Evolutionary conservation across 1,284 basidiomycete genomes (phyloP).

Genomic region (Cutaneotrichosporon daszewskae): DNA sequence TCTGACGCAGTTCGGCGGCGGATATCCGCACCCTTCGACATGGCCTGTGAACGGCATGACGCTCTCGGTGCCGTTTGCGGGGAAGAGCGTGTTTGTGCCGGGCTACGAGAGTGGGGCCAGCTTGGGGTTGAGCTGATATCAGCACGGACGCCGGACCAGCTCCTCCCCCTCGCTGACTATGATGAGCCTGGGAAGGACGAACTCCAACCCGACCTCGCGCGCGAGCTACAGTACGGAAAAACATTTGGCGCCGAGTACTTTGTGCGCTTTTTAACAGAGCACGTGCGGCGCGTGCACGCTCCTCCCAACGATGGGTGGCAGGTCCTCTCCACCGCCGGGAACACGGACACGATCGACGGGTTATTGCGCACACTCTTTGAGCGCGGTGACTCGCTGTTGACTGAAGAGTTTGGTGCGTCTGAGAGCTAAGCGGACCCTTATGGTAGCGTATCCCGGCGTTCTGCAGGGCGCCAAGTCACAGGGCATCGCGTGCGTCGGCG

Average conservation of each 20-base stretch:
- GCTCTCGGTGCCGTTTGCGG: constrained; percentile 31
- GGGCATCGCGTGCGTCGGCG: constrained; percentile 54
- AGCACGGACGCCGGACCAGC: constrained; percentile 20
- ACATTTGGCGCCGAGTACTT: constrained; percentile 31
- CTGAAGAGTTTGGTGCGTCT: constrained; percentile 39
- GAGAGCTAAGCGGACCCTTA: not conserved
- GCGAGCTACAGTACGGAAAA: constrained; percentile 33
- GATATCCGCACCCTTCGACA: constrained; percentile 32
- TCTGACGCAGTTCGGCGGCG: constrained; percentile 28
- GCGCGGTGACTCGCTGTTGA: constrained; percentile 32
- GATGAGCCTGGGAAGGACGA: constrained; percentile 20
- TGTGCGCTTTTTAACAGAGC: constrained; percentile 29
- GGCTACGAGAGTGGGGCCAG: constrained; percentile 27
- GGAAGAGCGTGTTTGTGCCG: constrained; percentile 33
- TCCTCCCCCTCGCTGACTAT: constrained; percentile 25
- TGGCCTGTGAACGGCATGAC: constrained; percentile 41
- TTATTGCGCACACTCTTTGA: constrained; percentile 28
- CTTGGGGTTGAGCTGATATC: not conserved
- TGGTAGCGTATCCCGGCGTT: constrained; percentile 55
- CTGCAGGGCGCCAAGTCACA: constrained; percentile 51
- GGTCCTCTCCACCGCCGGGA: constrained; percentile 32
- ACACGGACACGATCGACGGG: constrained; percentile 36
- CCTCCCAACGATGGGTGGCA: constrained; percentile 32
- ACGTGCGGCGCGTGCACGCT: constrained; percentile 25
- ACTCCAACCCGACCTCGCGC: constrained; percentile 26